phyloP scores from a whole-genome alignment of 2,329 filamentous ascomycete genomes.

The Lizonia empirigonia region DNA sequence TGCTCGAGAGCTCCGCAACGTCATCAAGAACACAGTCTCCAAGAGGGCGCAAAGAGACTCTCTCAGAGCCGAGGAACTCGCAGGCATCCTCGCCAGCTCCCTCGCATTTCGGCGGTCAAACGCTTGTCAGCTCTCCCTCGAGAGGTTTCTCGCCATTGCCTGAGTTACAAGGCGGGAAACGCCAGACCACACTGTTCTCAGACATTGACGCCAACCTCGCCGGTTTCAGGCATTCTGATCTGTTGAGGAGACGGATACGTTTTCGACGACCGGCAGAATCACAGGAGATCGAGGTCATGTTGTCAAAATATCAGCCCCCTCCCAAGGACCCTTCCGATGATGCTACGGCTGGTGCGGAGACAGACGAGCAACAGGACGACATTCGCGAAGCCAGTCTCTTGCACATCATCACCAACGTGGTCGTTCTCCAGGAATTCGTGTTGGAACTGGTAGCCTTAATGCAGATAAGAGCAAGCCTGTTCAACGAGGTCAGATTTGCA shows the following conservation, averaged over 20 bases:
- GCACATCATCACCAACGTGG: slow-evolving; percentile 58
- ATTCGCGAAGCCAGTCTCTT: slow-evolving; percentile 53
- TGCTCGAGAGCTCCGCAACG: slow-evolving; percentile 37
- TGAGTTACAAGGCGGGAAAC: slow-evolving; percentile 33
- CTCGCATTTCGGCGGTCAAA: slow-evolving; percentile 35
- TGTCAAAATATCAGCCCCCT: slow-evolving; percentile 44
- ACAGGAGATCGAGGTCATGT: slow-evolving; percentile 40
- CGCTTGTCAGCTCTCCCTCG: slow-evolving; percentile 36
- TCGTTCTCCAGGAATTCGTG: slow-evolving; percentile 58
- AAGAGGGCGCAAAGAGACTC: slow-evolving; percentile 44
- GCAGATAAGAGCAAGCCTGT: slow-evolving; percentile 55
- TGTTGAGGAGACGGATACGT: slow-evolving; percentile 44
- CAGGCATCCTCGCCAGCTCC: slow-evolving; percentile 35
- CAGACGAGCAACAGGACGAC: slow-evolving; percentile 31
- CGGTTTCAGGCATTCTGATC: slow-evolving; percentile 36
- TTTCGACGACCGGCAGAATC: slow-evolving; percentile 38
- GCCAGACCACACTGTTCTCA: slow-evolving; percentile 41
- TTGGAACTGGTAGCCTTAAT: slow-evolving; percentile 56
- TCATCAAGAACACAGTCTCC: slow-evolving; percentile 46
- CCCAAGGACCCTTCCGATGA: slow-evolving; percentile 34
- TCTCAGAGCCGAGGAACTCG: slow-evolving; percentile 29
- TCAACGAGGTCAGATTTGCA: slow-evolving; percentile 53
- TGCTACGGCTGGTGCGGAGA: slow-evolving; percentile 23
- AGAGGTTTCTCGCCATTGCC: slow-evolving; percentile 38
- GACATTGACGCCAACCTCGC: slow-evolving; percentile 44